Conservation (phyloP, 768 basidiomycete species). For the Trametes sanguinea region DNA sequence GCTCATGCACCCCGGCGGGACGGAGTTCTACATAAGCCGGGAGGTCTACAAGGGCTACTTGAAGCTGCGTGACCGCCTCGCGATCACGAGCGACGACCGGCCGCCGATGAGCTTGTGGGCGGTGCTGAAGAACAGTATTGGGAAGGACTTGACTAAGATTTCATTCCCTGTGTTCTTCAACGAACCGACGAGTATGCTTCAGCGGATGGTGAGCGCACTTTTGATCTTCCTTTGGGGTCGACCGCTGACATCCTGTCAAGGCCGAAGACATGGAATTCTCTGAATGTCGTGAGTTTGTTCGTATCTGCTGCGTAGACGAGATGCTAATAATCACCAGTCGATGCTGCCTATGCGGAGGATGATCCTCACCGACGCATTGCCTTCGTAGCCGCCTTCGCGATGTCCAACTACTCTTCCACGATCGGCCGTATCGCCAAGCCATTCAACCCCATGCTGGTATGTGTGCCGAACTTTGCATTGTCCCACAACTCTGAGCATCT, state of each 20-base stretch:
- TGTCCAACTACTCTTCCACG: constrained; percentile 97
- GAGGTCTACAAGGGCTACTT: constrained; percentile 68
- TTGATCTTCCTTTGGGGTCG: too few species aligned
- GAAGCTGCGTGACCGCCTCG: constrained; percentile 58
- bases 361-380: constrained; percentile 85
- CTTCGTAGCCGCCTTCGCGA: constrained; percentile 94
- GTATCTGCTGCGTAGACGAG: too few species aligned
- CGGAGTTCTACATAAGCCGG: constrained; percentile 39
- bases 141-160: constrained; percentile 96
- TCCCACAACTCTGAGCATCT: background rate
- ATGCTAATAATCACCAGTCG: constrained; percentile 50
- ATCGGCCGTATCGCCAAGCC: constrained; percentile 97
- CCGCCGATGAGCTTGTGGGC: constrained; percentile 93
- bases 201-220: constrained; percentile 71
- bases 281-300: constrained; percentile 69
- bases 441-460: constrained; percentile 92
- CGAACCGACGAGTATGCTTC: constrained; percentile 94
- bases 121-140: constrained; percentile 92
- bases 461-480: constrained; percentile 30
- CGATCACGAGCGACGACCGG: constrained; percentile 71
- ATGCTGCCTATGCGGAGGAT: constrained; percentile 74
- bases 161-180: constrained; percentile 94
- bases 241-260: constrained; percentile 27
- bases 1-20: constrained; percentile 45
- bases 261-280: constrained; percentile 99